A percentile compares a stretch with the other conserved stretches of the same genome.
These are phyloP conservation scores for Pseudoneurospora amorphoporcata DNA, from an alignment of 495 filamentous ascomycete species.

Conservation along the genomic window DNA sequence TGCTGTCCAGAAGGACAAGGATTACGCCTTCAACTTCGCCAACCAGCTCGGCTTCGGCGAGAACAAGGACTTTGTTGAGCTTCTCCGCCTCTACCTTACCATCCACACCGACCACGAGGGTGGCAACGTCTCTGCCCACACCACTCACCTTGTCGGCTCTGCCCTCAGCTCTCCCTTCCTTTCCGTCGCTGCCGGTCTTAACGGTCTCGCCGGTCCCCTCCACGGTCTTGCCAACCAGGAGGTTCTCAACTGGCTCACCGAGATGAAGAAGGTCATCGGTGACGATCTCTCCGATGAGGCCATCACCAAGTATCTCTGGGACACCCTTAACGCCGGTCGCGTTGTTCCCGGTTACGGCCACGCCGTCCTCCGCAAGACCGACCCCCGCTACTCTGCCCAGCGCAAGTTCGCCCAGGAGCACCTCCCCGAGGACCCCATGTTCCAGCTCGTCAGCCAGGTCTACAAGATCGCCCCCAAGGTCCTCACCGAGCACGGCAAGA, in stretches of 20 bases:
- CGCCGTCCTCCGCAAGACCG: slow-evolving; percentile 98
- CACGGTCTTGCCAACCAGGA: slow-evolving; percentile 99
- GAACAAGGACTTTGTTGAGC: slow-evolving; percentile 95
- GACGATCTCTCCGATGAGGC: slow-evolving; percentile 89
- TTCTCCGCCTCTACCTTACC: slow-evolving; percentile 96
- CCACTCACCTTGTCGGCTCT: slow-evolving; percentile 93
- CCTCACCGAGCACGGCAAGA: slow-evolving; percentile 98
- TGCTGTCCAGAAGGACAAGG: slow-evolving; percentile 91
- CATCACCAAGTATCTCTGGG: slow-evolving; percentile 97
- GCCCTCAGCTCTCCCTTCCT: slow-evolving; percentile 96
- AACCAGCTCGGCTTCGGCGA: slow-evolving; percentile 94
- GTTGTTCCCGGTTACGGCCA: slow-evolving; percentile 98
- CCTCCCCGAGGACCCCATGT: slow-evolving; percentile 94
- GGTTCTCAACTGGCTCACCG: slow-evolving; percentile 94
- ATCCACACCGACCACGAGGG: slow-evolving; percentile 99
- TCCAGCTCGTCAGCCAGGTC: slow-evolving; percentile 97
- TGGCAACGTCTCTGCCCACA: slow-evolving; percentile 96
- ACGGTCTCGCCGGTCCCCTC: slow-evolving; percentile 94
- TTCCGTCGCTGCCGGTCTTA: slow-evolving; percentile 88
- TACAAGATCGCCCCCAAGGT: slow-evolving; percentile 99
- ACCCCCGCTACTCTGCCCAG: slow-evolving; percentile 96
- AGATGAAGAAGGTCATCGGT: slow-evolving; percentile 95
- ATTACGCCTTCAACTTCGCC: slow-evolving; percentile 95
- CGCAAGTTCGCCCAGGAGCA: slow-evolving; percentile 84
- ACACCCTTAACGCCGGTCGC: slow-evolving; percentile 85